These are phyloP conservation scores for Lolium multiflorum DNA, from an alignment of 176 grass and related monocot species.

Conservation along the genomic window DNA sequence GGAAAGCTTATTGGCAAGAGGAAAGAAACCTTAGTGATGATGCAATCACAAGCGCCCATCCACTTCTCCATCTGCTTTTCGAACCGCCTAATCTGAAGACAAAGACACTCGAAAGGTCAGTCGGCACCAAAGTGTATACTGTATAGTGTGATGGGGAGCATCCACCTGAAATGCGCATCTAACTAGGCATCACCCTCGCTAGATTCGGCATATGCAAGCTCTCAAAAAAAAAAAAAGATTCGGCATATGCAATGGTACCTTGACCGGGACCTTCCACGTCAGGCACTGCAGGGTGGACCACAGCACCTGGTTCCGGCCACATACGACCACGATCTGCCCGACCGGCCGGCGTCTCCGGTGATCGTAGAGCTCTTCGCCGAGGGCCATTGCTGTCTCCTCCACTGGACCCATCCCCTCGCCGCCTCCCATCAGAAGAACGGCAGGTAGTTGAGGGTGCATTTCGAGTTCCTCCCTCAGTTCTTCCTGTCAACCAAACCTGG, in stretches of 20 bases:
- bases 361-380: conserved; percentile 67
- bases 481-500: conserved; percentile 48
- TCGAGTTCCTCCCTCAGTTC: conserved; percentile 68
- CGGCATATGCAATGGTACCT: conserved; percentile 51
- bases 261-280: conserved; percentile 73
- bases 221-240: neutral
- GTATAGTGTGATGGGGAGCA: neutral
- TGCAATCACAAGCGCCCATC: conserved; percentile 92
- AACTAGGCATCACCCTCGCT: neutral
- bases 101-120: conserved; percentile 19
- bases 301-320: conserved; percentile 72
- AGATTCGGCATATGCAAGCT: conserved; percentile 4
- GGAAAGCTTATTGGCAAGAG: neutral
- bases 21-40: conserved; percentile 73
- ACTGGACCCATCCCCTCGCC: conserved; percentile 92
- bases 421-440: conserved; percentile 83
- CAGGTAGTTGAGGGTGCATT: conserved; percentile 65
- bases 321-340: conserved; percentile 75
- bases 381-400: conserved; percentile 67
- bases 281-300: conserved; percentile 48
- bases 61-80: conserved; percentile 89
- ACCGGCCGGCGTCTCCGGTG: conserved; percentile 33
- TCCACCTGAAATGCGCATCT: conserved; percentile 43
- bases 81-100: conserved; percentile 73
- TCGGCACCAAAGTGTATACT: conserved; percentile 12